phyloP scores from a whole-genome alignment of 148 eudicot genomes.

The Spergularia bocconei region DNA sequence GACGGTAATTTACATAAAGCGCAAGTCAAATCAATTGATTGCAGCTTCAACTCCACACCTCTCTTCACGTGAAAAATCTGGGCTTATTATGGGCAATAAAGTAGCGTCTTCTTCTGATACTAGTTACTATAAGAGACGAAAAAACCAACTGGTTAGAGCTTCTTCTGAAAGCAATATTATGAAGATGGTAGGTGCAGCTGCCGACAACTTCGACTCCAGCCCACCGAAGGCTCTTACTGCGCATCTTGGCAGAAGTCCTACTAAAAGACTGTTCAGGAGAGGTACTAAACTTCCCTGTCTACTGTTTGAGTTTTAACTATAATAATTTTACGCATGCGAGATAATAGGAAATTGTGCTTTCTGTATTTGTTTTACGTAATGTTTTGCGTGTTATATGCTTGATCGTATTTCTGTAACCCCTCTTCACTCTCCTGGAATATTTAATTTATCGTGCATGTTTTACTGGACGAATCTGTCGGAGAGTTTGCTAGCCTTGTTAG shows the following conservation, averaged over 20 bases:
- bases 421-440: neutral
- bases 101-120: conserved; percentile 41
- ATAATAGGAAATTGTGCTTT: neutral
- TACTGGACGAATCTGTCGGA: neutral
- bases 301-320: neutral
- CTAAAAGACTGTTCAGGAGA: conserved; percentile 43
- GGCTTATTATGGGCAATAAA: conserved; percentile 34
- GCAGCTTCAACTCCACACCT: conserved; percentile 45
- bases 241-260: conserved; percentile 37
- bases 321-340: neutral
- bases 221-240: conserved; percentile 28
- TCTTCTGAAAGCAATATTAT: conserved; percentile 43
- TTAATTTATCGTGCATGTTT: neutral
- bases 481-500: neutral
- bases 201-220: conserved; percentile 27
- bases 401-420: neutral
- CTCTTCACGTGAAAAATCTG: conserved; percentile 31
- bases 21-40: conserved; percentile 77
- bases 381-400: neutral
- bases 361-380: neutral
- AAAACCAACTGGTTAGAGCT: conserved; percentile 78
- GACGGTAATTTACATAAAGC: conserved; percentile 60
- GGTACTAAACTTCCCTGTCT: conserved; percentile 31
- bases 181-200: conserved; percentile 27
- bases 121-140: conserved; percentile 70